Conservation (phyloP, 1,284 basidiomycete species). For the Sanguinoderma infundibulare region DNA sequence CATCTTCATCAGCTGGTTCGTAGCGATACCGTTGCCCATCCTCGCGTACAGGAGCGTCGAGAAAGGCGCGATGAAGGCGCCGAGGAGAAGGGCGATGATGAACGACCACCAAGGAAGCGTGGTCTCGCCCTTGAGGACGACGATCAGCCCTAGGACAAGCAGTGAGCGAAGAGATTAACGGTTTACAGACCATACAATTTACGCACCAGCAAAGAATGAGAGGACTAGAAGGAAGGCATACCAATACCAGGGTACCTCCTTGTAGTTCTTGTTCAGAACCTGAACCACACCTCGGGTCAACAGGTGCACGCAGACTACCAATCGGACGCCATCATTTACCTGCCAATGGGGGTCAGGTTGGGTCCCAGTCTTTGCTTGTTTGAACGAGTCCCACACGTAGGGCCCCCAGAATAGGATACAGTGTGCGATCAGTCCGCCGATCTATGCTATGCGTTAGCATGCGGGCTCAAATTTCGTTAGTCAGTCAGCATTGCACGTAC, state of each 20-base stretch:
- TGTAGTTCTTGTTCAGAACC: constrained; percentile 41
- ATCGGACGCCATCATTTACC: constrained; percentile 29
- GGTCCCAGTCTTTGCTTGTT: constrained; percentile 46
- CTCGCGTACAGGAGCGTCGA: constrained; percentile 49
- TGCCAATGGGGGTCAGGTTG: constrained; percentile 65
- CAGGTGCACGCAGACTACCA: neutral
- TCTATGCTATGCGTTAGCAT: constrained; percentile 35
- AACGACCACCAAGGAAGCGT: constrained; percentile 70
- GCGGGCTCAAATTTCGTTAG: neutral
- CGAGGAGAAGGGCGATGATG: constrained; percentile 41
- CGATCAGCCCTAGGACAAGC: constrained; percentile 45
- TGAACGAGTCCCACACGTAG: constrained; percentile 54
- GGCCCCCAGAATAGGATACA: constrained; percentile 63
- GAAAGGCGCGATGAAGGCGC: constrained; percentile 44
- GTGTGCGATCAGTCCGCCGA: constrained; percentile 68
- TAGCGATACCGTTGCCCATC: constrained; percentile 62
- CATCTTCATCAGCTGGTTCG: constrained; percentile 70
- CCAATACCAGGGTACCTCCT: constrained; percentile 60
- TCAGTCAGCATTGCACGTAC: constrained; percentile 36
- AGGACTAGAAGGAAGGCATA: constrained; percentile 52
- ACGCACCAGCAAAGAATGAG: constrained; percentile 55
- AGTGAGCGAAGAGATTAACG: neutral
- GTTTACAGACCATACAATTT: too few relatives aligned
- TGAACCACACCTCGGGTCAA: constrained; percentile 42
- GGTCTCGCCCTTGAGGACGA: constrained; percentile 59